Base-by-base conservation (phyloP, 2,329 filamentous ascomycete genomes). In the Exophiala sp. region DNA sequence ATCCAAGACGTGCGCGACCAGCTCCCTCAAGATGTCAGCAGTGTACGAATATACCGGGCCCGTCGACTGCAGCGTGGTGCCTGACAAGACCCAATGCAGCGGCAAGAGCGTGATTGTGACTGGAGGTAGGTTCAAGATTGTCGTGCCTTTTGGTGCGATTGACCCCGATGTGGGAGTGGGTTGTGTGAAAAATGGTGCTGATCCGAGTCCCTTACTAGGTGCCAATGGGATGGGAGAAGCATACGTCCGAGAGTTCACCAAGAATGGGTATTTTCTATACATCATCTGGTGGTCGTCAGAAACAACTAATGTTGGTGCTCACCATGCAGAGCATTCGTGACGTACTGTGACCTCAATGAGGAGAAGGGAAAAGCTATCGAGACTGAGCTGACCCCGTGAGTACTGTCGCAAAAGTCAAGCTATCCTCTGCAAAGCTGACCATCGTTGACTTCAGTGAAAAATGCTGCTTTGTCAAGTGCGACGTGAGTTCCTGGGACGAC, bases 151-250 rank as follows among this genome's bases (percentile, higher is more conserved):
- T 18, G 16, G 16, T 10, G 16, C 20, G 14, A 29, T 11, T 24
- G 24, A 32, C 16, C 16, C 16, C 16, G 16, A 18, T 18, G 16
- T 18, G 16, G 16, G 16, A 18, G 16, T 18, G 16, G 9, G 16
- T 14, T 21, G 36, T 43, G 11, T 18, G 38, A 20, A 34, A 29
- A 32, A 34, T 8, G 33, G 3, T 50, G 21, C 21, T 43, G 14
- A 44, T 4, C 24, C n/a, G 11, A 20, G 6, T 10, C 11, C 20
- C 33, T 14, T 39, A 24, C 9, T 38, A 56, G 61, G 61, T 2
- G 60, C 61, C 9, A 55, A 58, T 20, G 73, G 73, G n/a, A 70
- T 75, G 51, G 73, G 72, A 9, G 69, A 74, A 56, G 63, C 62
- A 1, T 72, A 67, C 33, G 69, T 72, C 0, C 60, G 69, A 3